Conservation (phyloP, 2,329 filamentous ascomycete species). For the Nemania abortiva region DNA sequence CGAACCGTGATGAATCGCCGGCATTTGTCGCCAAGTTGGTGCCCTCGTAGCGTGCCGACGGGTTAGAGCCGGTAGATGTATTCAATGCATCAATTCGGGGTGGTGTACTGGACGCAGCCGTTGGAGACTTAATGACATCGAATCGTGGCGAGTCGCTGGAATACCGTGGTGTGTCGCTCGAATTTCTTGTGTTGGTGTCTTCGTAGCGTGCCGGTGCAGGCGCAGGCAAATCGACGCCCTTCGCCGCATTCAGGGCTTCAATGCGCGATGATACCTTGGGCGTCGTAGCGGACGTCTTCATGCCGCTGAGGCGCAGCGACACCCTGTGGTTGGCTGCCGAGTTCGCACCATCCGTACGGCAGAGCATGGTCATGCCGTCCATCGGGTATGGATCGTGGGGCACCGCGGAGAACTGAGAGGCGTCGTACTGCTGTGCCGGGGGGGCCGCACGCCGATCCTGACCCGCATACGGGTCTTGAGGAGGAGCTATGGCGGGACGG, state of each 20-base stretch:
- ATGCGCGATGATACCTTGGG: slow-evolving; percentile 24
- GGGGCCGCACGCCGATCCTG: slow-evolving; percentile 44
- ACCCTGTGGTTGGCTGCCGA: slow-evolving; percentile 56
- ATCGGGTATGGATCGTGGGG: slow-evolving; percentile 94
- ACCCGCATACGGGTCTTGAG: slow-evolving; percentile 34
- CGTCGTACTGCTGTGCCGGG: slow-evolving; percentile 58
- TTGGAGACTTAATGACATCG: slow-evolving; percentile 17
- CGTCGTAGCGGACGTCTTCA: slow-evolving; percentile 13
- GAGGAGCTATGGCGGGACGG: slow-evolving; percentile 12
- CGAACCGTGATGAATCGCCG: not conserved
- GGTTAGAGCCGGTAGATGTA: not conserved
- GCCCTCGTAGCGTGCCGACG: not conserved
- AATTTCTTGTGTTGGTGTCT: not conserved
- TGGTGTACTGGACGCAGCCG: not conserved
- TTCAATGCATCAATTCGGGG: not conserved
- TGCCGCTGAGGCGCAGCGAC: slow-evolving; percentile 27
- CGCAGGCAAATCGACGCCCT: slow-evolving; percentile 11
- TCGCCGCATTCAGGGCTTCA: slow-evolving; percentile 7
- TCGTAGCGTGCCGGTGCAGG: slow-evolving; percentile 19
- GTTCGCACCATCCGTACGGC: slow-evolving; percentile 77
- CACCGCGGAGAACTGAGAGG: slow-evolving; percentile 73
- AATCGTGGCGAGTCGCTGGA: slow-evolving; percentile 19
- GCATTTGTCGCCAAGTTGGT: not conserved
- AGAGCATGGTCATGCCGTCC: slow-evolving; percentile 98
- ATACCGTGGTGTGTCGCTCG: not conserved